phyloP scores from a whole-genome alignment of 306 rosid species.

The Styphnolobium japonicum region DNA sequence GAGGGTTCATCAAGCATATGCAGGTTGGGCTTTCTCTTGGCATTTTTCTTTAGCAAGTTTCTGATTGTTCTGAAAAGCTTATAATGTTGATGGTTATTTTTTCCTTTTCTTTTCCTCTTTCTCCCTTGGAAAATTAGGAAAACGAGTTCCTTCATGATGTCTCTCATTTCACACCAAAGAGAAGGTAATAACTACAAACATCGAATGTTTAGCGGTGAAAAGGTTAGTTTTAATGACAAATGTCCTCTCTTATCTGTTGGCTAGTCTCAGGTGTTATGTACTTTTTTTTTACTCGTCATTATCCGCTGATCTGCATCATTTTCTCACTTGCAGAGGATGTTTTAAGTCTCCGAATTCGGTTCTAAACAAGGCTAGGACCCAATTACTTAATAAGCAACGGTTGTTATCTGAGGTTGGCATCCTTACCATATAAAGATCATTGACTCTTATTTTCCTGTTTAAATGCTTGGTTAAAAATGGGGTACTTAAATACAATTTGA shows the following conservation, averaged over 20 bases:
- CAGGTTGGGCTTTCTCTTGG: slow-evolving; percentile 51
- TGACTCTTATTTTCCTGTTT: background rate
- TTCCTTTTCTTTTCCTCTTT: background rate
- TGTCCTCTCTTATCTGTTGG: background rate
- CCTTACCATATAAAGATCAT: background rate
- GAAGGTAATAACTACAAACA: slow-evolving; percentile 46
- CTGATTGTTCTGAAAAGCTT: background rate
- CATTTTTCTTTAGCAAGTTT: background rate
- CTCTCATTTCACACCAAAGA: slow-evolving; percentile 70
- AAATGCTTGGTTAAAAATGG: background rate
- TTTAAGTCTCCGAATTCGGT: slow-evolving; percentile 68
- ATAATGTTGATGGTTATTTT: background rate
- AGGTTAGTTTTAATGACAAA: slow-evolving; percentile 40
- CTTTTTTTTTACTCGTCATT: background rate
- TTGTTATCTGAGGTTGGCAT: slow-evolving; percentile 60
- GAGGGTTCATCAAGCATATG: slow-evolving; percentile 84
- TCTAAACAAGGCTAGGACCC: slow-evolving; percentile 79
- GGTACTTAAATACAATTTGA: background rate
- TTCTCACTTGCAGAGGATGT: slow-evolving; percentile 55
- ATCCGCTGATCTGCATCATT: background rate
- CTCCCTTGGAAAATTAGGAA: slow-evolving; percentile 48
- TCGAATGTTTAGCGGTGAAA: slow-evolving; percentile 63
- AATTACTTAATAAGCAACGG: slow-evolving; percentile 70
- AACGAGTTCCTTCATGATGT: slow-evolving; percentile 73
- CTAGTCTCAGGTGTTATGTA: background rate